Evolutionary conservation across 2,329 filamentous ascomycete species (phyloP), one percentile per base, ranked within the genome.

Genomic region (Lachnellula occidentalis): DNA sequence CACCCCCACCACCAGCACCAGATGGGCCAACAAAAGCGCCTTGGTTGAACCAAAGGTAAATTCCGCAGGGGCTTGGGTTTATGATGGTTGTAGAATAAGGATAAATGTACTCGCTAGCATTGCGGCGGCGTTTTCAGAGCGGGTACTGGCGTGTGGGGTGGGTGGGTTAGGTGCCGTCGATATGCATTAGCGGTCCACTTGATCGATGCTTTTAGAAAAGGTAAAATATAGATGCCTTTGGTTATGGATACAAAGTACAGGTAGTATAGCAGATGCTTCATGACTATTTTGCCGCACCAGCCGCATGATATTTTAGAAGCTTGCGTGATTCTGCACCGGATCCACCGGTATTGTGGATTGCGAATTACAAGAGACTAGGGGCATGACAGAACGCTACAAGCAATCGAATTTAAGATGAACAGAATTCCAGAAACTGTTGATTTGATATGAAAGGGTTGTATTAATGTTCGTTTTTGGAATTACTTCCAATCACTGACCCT

Each of bases 21-120:
- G 61, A 68, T 55, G 56, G 57, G 2, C 61, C 61, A 24, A 74
- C 71, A 2, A 72, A 67, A 56, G 72, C 71, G 14, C 72, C 73
- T 14, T 73, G 71, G 72, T 67, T 67, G 4, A 41, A 59, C 24
- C 37, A 54, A 45, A 27, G 46, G 48, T 48, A 50, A 8, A 19
- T 27, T 34, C 36, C 36, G 11, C 19, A 14, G n/a, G 12, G 5
- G 11, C 11, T 43, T 43, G 19, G 19, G 19, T 19, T 21, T 43
- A 45, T 46, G 49, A 24, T 24, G 50, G n/a, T 31, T 39, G 45
- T 47, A 37, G 8, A 50, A 27, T 24, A 50, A 45, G 12, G 17
- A 42, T 43, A 14, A 2, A 45, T 17, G 8, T 24, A 15, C 24
- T 17, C 6, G 21, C 12, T 27, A 24, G 43, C 43, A 45, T 45